A percentile compares a stretch with the other conserved stretches of the same genome.
Evolutionary conservation across 2,329 filamentous ascomycete species (phyloP).

Genomic region (Penicillium palitans): DNA sequence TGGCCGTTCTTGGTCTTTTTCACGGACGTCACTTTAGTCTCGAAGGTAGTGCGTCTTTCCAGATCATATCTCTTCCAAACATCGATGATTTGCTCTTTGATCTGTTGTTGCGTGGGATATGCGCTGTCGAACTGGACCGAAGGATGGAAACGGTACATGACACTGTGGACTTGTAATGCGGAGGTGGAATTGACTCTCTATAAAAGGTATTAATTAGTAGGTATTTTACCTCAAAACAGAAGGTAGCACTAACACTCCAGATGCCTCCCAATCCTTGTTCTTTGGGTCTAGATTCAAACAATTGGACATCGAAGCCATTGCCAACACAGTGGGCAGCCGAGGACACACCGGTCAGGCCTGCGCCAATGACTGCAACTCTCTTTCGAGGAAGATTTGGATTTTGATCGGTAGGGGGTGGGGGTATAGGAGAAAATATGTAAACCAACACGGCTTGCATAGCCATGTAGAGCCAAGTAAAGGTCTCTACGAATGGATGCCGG

Average conservation of each 20-base stretch:
- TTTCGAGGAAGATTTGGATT: conserved; percentile 50
- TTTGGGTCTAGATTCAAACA: conserved; percentile 71
- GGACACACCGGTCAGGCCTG: conserved; percentile 73
- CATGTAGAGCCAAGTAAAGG: conserved; percentile 34
- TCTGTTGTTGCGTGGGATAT: conserved; percentile 77
- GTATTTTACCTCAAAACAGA: not conserved
- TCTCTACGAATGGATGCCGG: conserved; percentile 32
- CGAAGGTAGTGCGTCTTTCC: conserved; percentile 69
- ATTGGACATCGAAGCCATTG: conserved; percentile 77
- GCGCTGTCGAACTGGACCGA: conserved; percentile 71
- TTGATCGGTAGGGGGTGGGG: conserved; percentile 62
- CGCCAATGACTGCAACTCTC: conserved; percentile 68
- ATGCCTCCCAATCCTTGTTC: conserved; percentile 70
- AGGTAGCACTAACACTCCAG: conserved; percentile 63
- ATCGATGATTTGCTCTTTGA: conserved; percentile 68
- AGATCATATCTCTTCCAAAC: conserved; percentile 76
- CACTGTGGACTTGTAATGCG: conserved; percentile 76
- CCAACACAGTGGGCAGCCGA: conserved; percentile 80
- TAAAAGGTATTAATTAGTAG: conserved; percentile 1
- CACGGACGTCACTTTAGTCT: conserved; percentile 67
- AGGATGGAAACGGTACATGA: conserved; percentile 88
- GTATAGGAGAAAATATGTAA: conserved; percentile 65
- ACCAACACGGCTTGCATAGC: conserved; percentile 32
- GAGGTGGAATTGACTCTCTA: conserved; percentile 80
- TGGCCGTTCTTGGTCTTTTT: conserved; percentile 67